Evolutionary conservation across 2,329 filamentous ascomycete species (phyloP).

Genomic region (Ophiostoma ips): DNA sequence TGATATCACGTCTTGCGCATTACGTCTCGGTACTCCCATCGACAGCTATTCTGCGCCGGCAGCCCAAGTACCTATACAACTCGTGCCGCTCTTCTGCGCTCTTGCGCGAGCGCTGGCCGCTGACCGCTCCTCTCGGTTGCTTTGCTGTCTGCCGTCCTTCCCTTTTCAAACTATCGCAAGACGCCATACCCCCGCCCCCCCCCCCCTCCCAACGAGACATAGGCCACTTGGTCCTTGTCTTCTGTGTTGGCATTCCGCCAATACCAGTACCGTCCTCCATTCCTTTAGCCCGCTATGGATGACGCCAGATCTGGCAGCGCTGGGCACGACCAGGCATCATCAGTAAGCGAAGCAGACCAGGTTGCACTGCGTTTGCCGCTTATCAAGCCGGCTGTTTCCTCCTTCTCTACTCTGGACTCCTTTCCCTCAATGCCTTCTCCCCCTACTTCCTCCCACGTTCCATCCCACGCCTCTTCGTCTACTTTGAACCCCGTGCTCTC

Average conservation of each 20-base stretch:
- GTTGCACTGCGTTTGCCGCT: not conserved
- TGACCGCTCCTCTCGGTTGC: not conserved
- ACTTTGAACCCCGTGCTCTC: not conserved
- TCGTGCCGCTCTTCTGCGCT: not conserved
- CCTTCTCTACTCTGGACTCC: not conserved
- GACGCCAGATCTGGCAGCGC: constrained; percentile 7
- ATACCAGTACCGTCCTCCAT: not conserved
- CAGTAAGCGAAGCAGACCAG: constrained; percentile 2
- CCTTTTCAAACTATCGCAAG: not conserved
- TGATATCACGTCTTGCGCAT: not conserved
- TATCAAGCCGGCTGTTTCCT: not conserved
- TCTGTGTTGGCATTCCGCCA: not conserved
- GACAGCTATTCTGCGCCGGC: not conserved
- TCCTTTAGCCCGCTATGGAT: constrained; percentile 9
- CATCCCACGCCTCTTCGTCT: not conserved
- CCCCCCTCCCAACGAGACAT: not conserved
- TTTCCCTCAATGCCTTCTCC: not conserved
- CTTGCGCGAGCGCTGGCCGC: not conserved
- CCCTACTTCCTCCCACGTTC: constrained; percentile 2
- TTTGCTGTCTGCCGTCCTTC: not conserved
- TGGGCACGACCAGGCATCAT: constrained; percentile 2
- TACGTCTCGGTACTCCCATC: constrained; percentile 1
- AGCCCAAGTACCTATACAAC: not conserved
- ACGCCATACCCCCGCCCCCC: not conserved
- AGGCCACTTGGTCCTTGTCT: not conserved